These are phyloP conservation scores for Pythium scleroteichum DNA, from an alignment of 352 stramenopile genomes.

Conservation along the genomic window DNA sequence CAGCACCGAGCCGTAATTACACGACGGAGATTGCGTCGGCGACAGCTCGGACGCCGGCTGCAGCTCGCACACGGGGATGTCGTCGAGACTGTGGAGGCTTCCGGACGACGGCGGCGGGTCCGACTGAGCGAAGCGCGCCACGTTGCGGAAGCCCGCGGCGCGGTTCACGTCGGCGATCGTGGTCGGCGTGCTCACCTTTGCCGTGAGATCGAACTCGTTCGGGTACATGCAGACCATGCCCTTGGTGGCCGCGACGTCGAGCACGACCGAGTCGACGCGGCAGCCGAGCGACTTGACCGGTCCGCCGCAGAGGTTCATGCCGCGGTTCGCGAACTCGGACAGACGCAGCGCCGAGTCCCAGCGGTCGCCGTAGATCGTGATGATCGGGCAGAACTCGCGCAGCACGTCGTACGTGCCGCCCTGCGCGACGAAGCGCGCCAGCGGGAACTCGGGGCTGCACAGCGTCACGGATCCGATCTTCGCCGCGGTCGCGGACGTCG, in stretches of 20 bases:
- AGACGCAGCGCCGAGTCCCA: slow-evolving; percentile 1
- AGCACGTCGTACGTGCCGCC: slow-evolving; percentile 39
- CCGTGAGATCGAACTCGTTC: neutral
- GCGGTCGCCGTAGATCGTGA: slow-evolving; percentile 57
- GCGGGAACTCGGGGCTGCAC: slow-evolving; percentile 58
- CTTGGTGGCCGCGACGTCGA: neutral
- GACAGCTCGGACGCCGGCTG: slow-evolving; percentile 2
- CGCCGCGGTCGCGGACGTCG: neutral
- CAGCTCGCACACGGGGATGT: neutral
- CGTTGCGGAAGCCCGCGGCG: slow-evolving; percentile 6
- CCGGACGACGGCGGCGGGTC: too few relatives aligned
- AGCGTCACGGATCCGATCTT: slow-evolving; percentile 6
- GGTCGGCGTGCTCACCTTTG: neutral
- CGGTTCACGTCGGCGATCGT: slow-evolving; percentile 1
- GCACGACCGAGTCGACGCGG: neutral
- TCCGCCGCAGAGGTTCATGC: neutral
- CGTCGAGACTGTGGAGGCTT: too few relatives aligned
- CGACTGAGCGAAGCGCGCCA: neutral
- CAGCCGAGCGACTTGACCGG: neutral
- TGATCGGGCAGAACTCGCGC: slow-evolving; percentile 34
- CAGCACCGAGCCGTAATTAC: neutral
- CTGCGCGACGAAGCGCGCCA: slow-evolving; percentile 41
- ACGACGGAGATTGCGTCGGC: neutral
- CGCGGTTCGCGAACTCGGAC: slow-evolving; percentile 5
- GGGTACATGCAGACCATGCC: neutral